A percentile compares a stretch with the other conserved stretches of the same genome.
Conservation (phyloP, 2,329 filamentous ascomycete genomes). For the Claviceps pazoutovae region DNA sequence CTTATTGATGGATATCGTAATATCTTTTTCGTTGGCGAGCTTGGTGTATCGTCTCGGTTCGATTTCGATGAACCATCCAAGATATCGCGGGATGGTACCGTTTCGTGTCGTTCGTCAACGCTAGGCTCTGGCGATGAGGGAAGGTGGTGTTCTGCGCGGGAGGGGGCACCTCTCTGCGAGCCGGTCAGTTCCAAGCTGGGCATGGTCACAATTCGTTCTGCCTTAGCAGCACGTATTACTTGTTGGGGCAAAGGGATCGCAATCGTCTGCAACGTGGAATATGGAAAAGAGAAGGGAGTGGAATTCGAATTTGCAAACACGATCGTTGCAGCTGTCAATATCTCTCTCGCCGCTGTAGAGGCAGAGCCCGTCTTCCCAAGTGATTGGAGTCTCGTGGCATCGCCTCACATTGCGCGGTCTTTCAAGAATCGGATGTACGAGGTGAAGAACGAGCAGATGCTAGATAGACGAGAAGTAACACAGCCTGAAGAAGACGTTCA, state of each 20-base stretch:
- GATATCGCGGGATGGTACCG: slow-evolving; percentile 18
- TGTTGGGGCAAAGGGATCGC: background rate
- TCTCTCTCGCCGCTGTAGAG: background rate
- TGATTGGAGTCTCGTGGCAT: background rate
- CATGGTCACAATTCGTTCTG: slow-evolving; percentile 1
- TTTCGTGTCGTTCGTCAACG: slow-evolving; percentile 22
- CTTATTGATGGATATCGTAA: slow-evolving; percentile 30
- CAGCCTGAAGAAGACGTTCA: background rate
- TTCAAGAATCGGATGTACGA: background rate
- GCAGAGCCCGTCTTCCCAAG: background rate
- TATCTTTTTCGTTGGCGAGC: slow-evolving; percentile 26
- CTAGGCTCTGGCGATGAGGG: slow-evolving; percentile 31
- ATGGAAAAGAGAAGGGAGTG: background rate
- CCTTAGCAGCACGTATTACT: background rate
- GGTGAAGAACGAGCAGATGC: background rate
- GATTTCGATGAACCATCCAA: slow-evolving; percentile 37
- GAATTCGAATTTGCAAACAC: background rate
- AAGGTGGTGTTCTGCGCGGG: slow-evolving; percentile 14
- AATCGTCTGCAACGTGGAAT: background rate
- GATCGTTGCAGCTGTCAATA: background rate
- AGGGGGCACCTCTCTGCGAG: slow-evolving; percentile 14
- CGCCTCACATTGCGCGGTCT: background rate
- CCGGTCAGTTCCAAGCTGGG: slow-evolving; percentile 17
- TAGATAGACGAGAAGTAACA: no score
- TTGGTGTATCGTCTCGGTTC: slow-evolving; percentile 37